phyloP scores from a whole-genome alignment of 2,329 filamentous ascomycete genomes.

The Xylariaceae sp. region DNA sequence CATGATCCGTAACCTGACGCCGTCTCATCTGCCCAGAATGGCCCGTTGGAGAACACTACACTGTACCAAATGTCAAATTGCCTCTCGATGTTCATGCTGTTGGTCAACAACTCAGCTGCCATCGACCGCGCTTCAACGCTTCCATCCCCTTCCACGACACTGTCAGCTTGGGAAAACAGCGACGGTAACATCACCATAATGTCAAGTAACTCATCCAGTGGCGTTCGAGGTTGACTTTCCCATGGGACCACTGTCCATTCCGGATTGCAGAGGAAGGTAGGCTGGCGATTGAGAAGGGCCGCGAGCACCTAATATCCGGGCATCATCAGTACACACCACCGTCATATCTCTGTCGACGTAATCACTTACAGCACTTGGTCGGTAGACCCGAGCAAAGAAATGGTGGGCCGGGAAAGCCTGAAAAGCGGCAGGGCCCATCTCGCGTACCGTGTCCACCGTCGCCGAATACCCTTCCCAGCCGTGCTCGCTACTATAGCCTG shows the following conservation, averaged over 20 bases:
- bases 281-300: constrained; percentile 46
- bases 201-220: constrained; percentile 51
- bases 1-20: constrained; percentile 39
- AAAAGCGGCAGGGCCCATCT: constrained; percentile 44
- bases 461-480: constrained; percentile 37
- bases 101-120: constrained; percentile 46
- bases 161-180: constrained; percentile 44
- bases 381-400: constrained; percentile 53
- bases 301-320: constrained; percentile 28
- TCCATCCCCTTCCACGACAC: constrained; percentile 36
- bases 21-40: constrained; percentile 38
- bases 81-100: constrained; percentile 45
- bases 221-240: constrained; percentile 47
- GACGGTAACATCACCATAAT: constrained; percentile 44
- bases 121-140: constrained; percentile 40
- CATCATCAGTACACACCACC: no score
- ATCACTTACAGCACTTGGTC: constrained; percentile 50
- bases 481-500: constrained; percentile 30
- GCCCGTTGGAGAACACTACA: constrained; percentile 20
- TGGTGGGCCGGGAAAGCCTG: constrained; percentile 52
- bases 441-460: constrained; percentile 35
- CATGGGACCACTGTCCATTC: constrained; percentile 53
- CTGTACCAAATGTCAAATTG: constrained; percentile 47
- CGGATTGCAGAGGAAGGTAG: constrained; percentile 47
- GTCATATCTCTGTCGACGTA: no score